Percentiles rank a stretch among this genome's conserved stretches.
Conservation (phyloP, 495 filamentous ascomycete species). For the Penicillium canescens region DNA sequence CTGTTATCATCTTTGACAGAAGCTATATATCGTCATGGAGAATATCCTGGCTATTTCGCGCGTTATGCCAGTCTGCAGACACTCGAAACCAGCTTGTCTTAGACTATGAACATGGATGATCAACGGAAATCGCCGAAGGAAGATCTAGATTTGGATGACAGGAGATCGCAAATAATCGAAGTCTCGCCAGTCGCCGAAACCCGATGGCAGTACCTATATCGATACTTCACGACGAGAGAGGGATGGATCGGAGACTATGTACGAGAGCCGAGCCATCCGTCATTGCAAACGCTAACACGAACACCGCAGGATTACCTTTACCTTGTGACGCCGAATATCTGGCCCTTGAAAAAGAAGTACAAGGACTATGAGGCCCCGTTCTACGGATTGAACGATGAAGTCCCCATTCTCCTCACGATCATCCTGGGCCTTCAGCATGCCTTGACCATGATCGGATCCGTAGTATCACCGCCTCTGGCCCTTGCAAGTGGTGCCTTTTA, state of each 20-base stretch:
- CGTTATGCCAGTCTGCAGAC: neutral
- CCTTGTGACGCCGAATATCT: constrained; percentile 71
- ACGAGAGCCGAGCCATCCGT: constrained; percentile 4
- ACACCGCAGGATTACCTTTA: constrained; percentile 62
- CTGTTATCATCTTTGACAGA: neutral
- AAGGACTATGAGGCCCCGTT: constrained; percentile 64
- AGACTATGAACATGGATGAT: constrained; percentile 8
- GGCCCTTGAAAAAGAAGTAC: constrained; percentile 68
- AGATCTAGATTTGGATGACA: constrained; percentile 4
- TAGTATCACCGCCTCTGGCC: constrained; percentile 71
- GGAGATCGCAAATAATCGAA: constrained; percentile 9
- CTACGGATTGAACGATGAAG: constrained; percentile 76
- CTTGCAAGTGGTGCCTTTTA: constrained; percentile 70
- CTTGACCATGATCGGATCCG: constrained; percentile 58
- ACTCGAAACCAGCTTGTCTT: neutral
- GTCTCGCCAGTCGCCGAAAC: constrained; percentile 17
- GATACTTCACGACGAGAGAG: constrained; percentile 53
- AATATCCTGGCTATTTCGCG: constrained; percentile 7
- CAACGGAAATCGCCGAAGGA: constrained; percentile 13
- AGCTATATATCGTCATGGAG: neutral
- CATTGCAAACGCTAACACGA: neutral
- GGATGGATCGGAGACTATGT: constrained; percentile 74
- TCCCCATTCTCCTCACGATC: constrained; percentile 74
- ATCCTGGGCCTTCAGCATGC: constrained; percentile 67
- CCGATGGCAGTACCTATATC: constrained; percentile 34